Conservation (phyloP, 768 basidiomycete species). For the Dendrothele bispora region DNA sequence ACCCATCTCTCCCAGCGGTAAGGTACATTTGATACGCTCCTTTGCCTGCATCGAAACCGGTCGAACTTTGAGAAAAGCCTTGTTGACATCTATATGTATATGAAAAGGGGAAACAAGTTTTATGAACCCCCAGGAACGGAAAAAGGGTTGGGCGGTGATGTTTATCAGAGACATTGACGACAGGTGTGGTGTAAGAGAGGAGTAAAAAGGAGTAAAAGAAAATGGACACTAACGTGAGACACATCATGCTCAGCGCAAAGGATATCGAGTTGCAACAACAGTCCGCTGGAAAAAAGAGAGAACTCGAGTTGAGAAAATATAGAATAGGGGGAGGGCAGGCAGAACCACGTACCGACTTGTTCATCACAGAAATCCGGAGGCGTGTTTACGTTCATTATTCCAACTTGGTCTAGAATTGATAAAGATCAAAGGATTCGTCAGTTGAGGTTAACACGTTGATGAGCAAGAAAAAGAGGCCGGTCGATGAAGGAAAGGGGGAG, state of each 20-base stretch:
- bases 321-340: neutral
- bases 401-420: constrained; percentile 16
- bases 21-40: constrained; percentile 9
- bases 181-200: too few species aligned
- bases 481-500: too few species aligned
- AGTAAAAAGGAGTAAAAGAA: too few species aligned
- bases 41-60: constrained; percentile 1
- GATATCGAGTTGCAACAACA: constrained; percentile 28
- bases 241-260: constrained; percentile 25
- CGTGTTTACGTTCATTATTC: constrained; percentile 16
- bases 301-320: neutral
- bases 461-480: too few species aligned
- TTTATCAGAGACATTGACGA: too few species aligned
- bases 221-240: constrained; percentile 20
- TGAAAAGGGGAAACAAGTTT: too few species aligned
- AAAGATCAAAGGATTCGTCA: neutral
- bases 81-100: too few species aligned
- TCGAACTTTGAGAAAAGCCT: too few species aligned
- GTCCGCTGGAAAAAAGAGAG: constrained; percentile 10
- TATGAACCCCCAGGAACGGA: too few species aligned
- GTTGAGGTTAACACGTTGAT: neutral
- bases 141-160: too few species aligned
- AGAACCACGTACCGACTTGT: constrained; percentile 17
- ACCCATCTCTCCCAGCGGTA: constrained; percentile 7
- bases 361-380: constrained; percentile 25